These are phyloP conservation scores for Populus ilicifolia DNA, from an alignment of 345 rosid species.

Conservation along the genomic window DNA sequence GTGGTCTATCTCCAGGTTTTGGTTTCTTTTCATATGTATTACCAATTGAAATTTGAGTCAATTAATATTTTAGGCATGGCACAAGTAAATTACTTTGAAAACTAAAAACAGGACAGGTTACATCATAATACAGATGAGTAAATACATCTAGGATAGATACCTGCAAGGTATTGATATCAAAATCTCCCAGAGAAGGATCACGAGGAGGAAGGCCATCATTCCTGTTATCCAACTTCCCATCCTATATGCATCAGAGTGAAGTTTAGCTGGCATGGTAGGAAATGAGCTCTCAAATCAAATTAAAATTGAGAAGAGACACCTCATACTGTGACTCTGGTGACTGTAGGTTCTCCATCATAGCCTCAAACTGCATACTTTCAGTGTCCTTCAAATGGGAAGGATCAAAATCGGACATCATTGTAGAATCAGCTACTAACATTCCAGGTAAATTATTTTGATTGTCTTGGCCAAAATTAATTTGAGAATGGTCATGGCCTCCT, in stretches of 20 bases:
- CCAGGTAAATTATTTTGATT: slow-evolving; percentile 32
- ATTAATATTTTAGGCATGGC: neutral
- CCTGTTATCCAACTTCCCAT: slow-evolving; percentile 47
- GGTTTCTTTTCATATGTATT: neutral
- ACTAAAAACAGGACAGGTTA: slow-evolving; percentile 8
- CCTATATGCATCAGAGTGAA: slow-evolving; percentile 43
- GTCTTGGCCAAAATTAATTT: slow-evolving; percentile 42
- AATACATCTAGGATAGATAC: slow-evolving; percentile 32
- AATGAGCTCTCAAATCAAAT: slow-evolving; percentile 21
- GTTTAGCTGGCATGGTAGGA: slow-evolving; percentile 10
- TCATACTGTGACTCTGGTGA: slow-evolving; percentile 45
- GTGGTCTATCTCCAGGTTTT: neutral
- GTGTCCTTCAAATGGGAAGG: slow-evolving; percentile 38
- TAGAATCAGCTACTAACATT: slow-evolving; percentile 26
- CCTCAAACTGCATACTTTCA: slow-evolving; percentile 64
- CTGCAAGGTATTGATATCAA: slow-evolving; percentile 72
- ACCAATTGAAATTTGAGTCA: neutral
- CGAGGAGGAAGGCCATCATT: slow-evolving; percentile 48
- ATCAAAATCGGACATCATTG: slow-evolving; percentile 23
- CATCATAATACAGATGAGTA: slow-evolving; percentile 5
- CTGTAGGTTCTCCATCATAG: slow-evolving; percentile 57
- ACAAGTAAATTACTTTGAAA: neutral
- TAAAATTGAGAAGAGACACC: slow-evolving; percentile 42
- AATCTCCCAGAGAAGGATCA: slow-evolving; percentile 48
- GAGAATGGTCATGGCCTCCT: slow-evolving; percentile 33